These are phyloP conservation scores for Starmerella gropengiesseri DNA, from an alignment of 805 yeast genomes.

Conservation along the genomic window DNA sequence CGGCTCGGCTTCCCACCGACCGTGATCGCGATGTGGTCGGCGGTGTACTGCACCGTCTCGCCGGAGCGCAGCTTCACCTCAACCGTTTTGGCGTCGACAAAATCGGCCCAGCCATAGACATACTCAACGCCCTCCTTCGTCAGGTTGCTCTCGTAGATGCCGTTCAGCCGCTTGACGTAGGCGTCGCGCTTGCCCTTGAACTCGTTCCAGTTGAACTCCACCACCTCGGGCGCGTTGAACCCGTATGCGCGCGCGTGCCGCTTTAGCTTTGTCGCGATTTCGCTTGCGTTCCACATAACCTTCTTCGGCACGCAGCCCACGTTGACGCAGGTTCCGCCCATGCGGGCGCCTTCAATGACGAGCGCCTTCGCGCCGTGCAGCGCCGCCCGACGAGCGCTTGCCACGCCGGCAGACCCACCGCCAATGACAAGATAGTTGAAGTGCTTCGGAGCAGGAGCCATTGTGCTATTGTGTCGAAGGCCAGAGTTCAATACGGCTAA, in stretches of 20 bases:
- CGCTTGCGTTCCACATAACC: constrained; percentile 97
- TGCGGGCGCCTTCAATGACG: constrained; percentile 61
- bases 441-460: constrained; percentile 52
- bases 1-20: constrained; percentile 81
- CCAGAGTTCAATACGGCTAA: neutral
- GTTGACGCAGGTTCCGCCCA: constrained; percentile 98
- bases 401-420: constrained; percentile 99
- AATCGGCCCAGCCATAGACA: constrained; percentile 76
- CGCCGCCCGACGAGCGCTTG: constrained; percentile 96
- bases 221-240: constrained; percentile 47
- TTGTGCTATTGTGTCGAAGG: constrained; percentile 24
- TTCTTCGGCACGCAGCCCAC: constrained; percentile 99
- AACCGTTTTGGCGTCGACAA: constrained; percentile 42
- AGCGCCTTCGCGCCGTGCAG: constrained; percentile 77
- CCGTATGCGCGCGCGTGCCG: constrained; percentile 73
- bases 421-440: constrained; percentile 93
- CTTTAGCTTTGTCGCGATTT: constrained; percentile 61
- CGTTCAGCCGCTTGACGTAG: constrained; percentile 74
- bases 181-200: constrained; percentile 89
- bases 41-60: constrained; percentile 49
- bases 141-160: constrained; percentile 82
- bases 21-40: constrained; percentile 77
- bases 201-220: constrained; percentile 66
- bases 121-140: constrained; percentile 81
- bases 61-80: constrained; percentile 66